phyloP scores from a whole-genome alignment of 2,329 filamentous ascomycete species.

The Metarhizium brunneum region DNA sequence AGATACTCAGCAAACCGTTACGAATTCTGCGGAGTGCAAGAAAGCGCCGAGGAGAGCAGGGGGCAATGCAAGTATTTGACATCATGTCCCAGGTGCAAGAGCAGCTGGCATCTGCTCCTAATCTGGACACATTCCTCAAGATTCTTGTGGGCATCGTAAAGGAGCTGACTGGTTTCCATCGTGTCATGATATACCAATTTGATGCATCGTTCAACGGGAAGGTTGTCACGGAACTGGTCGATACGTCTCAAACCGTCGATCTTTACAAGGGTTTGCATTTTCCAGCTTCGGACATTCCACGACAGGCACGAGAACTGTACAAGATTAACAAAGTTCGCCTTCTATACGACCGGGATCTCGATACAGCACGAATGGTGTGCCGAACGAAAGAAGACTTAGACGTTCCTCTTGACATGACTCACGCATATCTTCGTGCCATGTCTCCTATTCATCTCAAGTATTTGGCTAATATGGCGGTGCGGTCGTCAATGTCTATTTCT shows the following conservation, averaged over 20 bases:
- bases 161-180: slow-evolving; percentile 82
- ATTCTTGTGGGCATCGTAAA: slow-evolving; percentile 79
- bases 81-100: slow-evolving; percentile 90
- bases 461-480: slow-evolving; percentile 76
- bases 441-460: slow-evolving; percentile 88
- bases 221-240: slow-evolving; percentile 79
- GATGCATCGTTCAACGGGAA: slow-evolving; percentile 74
- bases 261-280: slow-evolving; percentile 84
- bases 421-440: slow-evolving; percentile 79
- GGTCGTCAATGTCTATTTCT: slow-evolving; percentile 92
- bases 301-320: slow-evolving; percentile 80
- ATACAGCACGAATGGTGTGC: slow-evolving; percentile 75
- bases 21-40: slow-evolving; percentile 66
- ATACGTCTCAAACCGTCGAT: slow-evolving; percentile 70
- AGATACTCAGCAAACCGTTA: slow-evolving; percentile 67
- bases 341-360: slow-evolving; percentile 74
- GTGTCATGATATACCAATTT: slow-evolving; percentile 90
- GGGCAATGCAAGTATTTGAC: slow-evolving; percentile 83
- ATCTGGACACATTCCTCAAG: slow-evolving; percentile 66
- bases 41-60: slow-evolving; percentile 67
- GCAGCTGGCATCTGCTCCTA: slow-evolving; percentile 64
- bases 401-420: slow-evolving; percentile 69
- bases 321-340: slow-evolving; percentile 83
- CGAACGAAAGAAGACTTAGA: slow-evolving; percentile 65
- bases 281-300: slow-evolving; percentile 77